phyloP scores from a whole-genome alignment of 345 rosid species.

The Xanthoceras sorbifolium region DNA sequence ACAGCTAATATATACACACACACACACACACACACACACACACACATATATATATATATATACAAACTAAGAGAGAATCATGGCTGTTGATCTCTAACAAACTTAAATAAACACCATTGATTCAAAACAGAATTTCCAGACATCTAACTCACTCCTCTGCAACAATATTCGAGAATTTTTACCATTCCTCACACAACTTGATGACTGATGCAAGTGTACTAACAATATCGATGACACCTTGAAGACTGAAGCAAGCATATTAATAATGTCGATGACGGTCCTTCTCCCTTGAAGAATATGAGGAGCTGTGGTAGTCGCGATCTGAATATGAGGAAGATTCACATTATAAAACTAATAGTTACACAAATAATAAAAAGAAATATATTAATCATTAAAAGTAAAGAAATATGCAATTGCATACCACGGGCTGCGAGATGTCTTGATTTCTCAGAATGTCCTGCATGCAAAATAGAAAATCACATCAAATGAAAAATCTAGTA shows the following conservation, averaged over 20 bases:
- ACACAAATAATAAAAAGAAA: neutral
- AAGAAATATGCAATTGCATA: slow-evolving; percentile 21
- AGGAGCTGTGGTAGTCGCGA: slow-evolving; percentile 54
- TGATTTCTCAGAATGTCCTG: slow-evolving; percentile 61
- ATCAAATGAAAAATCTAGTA: neutral
- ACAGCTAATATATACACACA: too few relatives aligned
- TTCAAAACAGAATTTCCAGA: too few relatives aligned
- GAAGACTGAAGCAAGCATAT: slow-evolving; percentile 13
- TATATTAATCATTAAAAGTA: neutral
- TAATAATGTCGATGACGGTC: slow-evolving; percentile 59
- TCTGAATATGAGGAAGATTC: slow-evolving; percentile 35
- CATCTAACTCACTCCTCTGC: too few relatives aligned
- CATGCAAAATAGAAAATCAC: slow-evolving; percentile 2
- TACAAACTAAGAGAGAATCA: too few relatives aligned
- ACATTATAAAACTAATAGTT: neutral
- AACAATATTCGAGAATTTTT: too few relatives aligned
- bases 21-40: too few relatives aligned
- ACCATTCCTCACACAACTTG: too few relatives aligned
- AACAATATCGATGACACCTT: slow-evolving; percentile 51
- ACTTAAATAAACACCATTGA: too few relatives aligned
- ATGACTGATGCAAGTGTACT: slow-evolving; percentile 15
- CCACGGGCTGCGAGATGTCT: slow-evolving; percentile 80
- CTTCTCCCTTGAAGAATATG: slow-evolving; percentile 67
- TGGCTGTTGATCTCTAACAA: too few relatives aligned
- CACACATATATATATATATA: too few relatives aligned